Evolutionary conservation across 2,329 filamentous ascomycete genomes (phyloP), one percentile per base, ranked within the genome.

Genomic region (Calonectria montana): DNA sequence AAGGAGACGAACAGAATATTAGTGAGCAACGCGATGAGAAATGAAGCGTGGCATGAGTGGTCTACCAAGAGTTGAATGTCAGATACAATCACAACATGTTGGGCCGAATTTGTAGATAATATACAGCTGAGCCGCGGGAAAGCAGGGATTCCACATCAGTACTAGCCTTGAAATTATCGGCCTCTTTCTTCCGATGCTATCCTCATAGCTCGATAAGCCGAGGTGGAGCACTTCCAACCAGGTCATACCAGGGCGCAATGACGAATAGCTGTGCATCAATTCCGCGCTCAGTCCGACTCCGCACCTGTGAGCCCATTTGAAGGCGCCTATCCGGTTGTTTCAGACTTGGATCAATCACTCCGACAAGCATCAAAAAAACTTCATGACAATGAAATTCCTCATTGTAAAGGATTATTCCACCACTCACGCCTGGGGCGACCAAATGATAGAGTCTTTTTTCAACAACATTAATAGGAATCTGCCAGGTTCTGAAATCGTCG

Each of bases 341-440:
- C 4, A 9, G 12, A 21, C 31, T 12, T 10, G 31, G 10, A 12
- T 9, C 29, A 31, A 10, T 9, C 6, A 35, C 7, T 35, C 31
- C 13, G 10, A 35, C 6, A 35, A 35, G 10, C 31, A 35, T 35
- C 31, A 12, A 3, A 7, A 12, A 8, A 35, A 35, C 10, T 31
- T 29, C 25, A 53, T 16, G 7, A 45, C 16, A n/a, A 62, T 62
- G 57, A 41, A 21, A 13, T 41, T 45, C 16, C 23, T 62, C 3
- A 62, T 62, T 45, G 57, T 62, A 1, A 62, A 62, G 16, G 55
- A 69, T 23, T 69, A 69, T 41, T 27, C 48, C 48, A 69, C 48
- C 25, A 27, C 57, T 3, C 35, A 27, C 15, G 4, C 27, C 16
- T 59, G 67, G 67, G 67, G 61, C 2, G 41, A 69, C 7, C n/a